These are phyloP conservation scores for Ciborinia camelliae DNA, from an alignment of 2,329 filamentous ascomycete species.

Conservation along the genomic window DNA sequence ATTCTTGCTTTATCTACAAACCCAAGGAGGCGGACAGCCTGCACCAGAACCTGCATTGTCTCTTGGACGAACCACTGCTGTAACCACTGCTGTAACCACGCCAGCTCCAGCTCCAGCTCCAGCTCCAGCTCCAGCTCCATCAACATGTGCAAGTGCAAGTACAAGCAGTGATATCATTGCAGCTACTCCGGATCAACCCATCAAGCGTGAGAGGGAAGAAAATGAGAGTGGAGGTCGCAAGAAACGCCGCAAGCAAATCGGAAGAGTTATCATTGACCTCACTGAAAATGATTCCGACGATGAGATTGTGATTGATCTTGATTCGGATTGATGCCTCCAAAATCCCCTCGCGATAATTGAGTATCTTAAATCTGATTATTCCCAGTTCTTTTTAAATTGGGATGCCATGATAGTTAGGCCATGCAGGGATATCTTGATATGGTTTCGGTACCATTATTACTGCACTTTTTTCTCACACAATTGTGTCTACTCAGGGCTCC, in stretches of 20 bases:
- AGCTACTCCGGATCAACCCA: background rate
- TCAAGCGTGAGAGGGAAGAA: background rate
- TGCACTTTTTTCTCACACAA: too few species aligned
- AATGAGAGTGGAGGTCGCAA: background rate
- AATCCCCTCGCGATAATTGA: background rate
- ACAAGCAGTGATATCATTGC: background rate
- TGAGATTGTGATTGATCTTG: background rate
- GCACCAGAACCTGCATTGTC: background rate
- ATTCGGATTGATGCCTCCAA: background rate
- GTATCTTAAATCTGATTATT: too few species aligned
- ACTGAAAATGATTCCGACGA: constrained; percentile 1
- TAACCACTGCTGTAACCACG: background rate
- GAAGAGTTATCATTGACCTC: constrained; percentile 6
- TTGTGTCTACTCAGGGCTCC: too few species aligned
- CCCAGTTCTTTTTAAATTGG: too few species aligned
- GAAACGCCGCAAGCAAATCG: background rate
- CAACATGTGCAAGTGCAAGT: background rate
- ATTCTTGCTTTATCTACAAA: background rate
- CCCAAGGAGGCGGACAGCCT: background rate
- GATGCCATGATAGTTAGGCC: too few species aligned
- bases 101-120: background rate
- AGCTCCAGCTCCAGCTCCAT: background rate
- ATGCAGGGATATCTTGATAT: too few species aligned
- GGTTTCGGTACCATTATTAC: too few species aligned
- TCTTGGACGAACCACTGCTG: background rate